A percentile compares a stretch with the other conserved stretches of the same genome.
phyloP scores from a whole-genome alignment of 2,329 filamentous ascomycete genomes.

The Aspergillus amoenus region DNA sequence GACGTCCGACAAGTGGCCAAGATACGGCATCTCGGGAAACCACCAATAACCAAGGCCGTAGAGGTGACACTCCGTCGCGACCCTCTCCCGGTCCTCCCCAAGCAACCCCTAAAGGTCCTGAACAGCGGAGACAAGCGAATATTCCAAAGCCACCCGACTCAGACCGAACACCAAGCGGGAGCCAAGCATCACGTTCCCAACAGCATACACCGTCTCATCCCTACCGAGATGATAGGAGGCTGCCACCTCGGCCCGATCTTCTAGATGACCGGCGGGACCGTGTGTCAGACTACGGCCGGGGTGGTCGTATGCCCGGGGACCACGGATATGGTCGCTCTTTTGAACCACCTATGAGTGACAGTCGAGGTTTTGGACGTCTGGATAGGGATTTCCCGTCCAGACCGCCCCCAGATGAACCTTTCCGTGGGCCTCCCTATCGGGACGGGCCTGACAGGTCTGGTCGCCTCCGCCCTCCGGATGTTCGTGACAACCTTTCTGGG shows the following conservation, averaged over 20 bases:
- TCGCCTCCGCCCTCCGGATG: constrained; percentile 31
- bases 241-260: constrained; percentile 41
- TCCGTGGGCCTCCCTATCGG: constrained; percentile 36
- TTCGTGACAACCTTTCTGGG: constrained; percentile 25
- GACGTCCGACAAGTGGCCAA: constrained; percentile 3
- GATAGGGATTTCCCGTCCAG: constrained; percentile 38
- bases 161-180: constrained; percentile 30
- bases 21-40: constrained; percentile 14
- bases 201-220: constrained; percentile 39
- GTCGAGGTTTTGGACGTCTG: constrained; percentile 37
- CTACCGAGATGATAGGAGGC: constrained; percentile 36
- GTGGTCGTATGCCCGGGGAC: constrained; percentile 36
- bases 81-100: constrained; percentile 22
- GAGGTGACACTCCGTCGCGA: constrained; percentile 17
- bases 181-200: constrained; percentile 31
- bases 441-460: constrained; percentile 40
- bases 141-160: constrained; percentile 41
- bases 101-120: constrained; percentile 27
- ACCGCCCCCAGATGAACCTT: constrained; percentile 38
- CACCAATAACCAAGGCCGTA: constrained; percentile 10
- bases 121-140: constrained; percentile 29
- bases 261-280: constrained; percentile 41
- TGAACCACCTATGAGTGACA: constrained; percentile 34
- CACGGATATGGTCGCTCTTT: constrained; percentile 37
- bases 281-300: constrained; percentile 37